Conservation (phyloP, 1,284 basidiomycete species). For the Irpex sp. region DNA sequence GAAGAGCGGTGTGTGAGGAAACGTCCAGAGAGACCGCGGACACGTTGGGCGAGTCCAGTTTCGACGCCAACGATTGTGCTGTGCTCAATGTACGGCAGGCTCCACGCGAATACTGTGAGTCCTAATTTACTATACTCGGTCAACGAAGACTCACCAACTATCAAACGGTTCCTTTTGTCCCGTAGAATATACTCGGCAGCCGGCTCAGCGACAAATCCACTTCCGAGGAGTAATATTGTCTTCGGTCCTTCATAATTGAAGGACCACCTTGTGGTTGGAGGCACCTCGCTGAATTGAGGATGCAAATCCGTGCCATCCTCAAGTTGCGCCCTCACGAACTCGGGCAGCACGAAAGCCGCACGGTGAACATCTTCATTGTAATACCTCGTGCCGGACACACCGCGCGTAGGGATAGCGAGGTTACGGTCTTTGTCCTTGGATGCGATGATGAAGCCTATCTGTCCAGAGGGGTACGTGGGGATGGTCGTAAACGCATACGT, state of each 20-base stretch:
- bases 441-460: constrained; percentile 95
- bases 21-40: constrained; percentile 86
- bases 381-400: constrained; percentile 75
- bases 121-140: background rate
- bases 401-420: constrained; percentile 67
- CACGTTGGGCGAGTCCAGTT: constrained; percentile 79
- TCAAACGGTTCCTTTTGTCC: constrained; percentile 80
- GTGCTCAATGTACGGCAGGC: constrained; percentile 84
- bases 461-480: constrained; percentile 96
- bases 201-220: constrained; percentile 93
- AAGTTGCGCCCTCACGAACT: constrained; percentile 81
- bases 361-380: constrained; percentile 86
- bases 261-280: background rate
- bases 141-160: constrained; percentile 54
- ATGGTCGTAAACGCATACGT: constrained; percentile 97
- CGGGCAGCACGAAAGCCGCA: constrained; percentile 87
- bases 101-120: constrained; percentile 22
- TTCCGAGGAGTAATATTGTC: constrained; percentile 42
- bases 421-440: constrained; percentile 75
- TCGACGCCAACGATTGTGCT: constrained; percentile 68
- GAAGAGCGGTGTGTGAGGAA: constrained; percentile 68
- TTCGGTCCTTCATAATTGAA: background rate
- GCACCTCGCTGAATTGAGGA: constrained; percentile 32
- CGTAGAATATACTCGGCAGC: constrained; percentile 92
- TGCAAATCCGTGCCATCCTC: constrained; percentile 69